phyloP scores from a whole-genome alignment of 2,329 filamentous ascomycete species.

The Ceratocystis harringtonii region DNA sequence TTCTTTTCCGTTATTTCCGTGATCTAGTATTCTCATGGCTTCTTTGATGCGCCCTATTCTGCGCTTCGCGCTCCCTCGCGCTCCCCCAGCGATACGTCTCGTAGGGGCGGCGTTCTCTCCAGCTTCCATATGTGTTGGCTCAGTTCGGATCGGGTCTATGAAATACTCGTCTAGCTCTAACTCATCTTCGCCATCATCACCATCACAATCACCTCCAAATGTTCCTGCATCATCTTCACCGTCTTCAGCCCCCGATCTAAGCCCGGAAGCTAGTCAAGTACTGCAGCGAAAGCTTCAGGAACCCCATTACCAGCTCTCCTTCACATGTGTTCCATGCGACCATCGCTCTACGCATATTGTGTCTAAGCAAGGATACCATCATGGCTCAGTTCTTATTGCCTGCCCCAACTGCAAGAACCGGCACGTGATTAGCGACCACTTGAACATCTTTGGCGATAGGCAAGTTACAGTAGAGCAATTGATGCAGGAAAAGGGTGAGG shows the following conservation, averaged over 20 bases:
- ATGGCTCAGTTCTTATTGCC: constrained; percentile 73
- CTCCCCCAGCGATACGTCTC: neutral
- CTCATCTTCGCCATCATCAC: neutral
- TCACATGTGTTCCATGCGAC: constrained; percentile 81
- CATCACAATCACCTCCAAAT: neutral
- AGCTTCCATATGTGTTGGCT: too few relatives aligned
- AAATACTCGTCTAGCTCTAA: neutral
- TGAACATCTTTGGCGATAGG: constrained; percentile 60
- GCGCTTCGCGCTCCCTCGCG: constrained; percentile 7
- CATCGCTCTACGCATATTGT: constrained; percentile 69
- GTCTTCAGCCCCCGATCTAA: constrained; percentile 8
- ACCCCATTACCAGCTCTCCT: constrained; percentile 73
- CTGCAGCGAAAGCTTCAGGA: constrained; percentile 26
- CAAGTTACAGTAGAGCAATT: constrained; percentile 62
- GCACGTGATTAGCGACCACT: constrained; percentile 83
- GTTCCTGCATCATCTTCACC: neutral
- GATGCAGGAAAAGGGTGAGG: constrained; percentile 56
- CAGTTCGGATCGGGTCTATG: neutral
- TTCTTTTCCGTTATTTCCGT: too few relatives aligned
- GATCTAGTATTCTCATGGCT: constrained; percentile 3
- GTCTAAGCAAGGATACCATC: constrained; percentile 89
- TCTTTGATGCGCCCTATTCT: constrained; percentile 8
- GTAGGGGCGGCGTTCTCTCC: neutral
- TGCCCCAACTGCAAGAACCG: constrained; percentile 76
- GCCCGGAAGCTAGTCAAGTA: constrained; percentile 22